Evolutionary conservation across 176 grass and related monocot genomes (phyloP).

Genomic region (Bothriochloa decipiens): DNA sequence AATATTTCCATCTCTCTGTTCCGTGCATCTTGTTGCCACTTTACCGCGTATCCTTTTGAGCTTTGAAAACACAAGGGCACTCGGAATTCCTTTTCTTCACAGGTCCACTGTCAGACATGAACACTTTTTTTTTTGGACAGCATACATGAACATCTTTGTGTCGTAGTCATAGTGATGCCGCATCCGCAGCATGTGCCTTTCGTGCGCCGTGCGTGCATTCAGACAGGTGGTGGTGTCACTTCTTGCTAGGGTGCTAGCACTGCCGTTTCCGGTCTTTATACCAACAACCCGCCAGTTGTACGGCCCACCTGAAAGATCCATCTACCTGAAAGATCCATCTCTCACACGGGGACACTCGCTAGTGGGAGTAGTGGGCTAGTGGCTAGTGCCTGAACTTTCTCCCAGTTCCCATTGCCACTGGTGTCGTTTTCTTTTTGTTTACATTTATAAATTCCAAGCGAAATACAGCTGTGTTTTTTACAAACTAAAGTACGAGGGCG

Average conservation of each 20-base stretch:
- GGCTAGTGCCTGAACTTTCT: background rate
- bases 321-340: conserved; percentile 12
- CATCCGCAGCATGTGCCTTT: conserved; percentile 16
- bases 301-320: conserved; percentile 8
- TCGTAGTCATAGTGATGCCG: background rate
- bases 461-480: background rate
- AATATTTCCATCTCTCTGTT: background rate
- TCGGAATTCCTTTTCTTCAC: background rate
- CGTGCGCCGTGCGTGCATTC: conserved; percentile 3
- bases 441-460: background rate
- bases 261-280: background rate
- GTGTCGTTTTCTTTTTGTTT: background rate
- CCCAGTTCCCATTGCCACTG: background rate
- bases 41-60: background rate
- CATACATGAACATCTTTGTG: background rate
- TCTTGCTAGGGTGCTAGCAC: background rate
- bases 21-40: background rate
- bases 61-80: background rate
- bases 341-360: background rate
- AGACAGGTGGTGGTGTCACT: conserved; percentile 1
- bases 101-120: background rate
- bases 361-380: background rate
- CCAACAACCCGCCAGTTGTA: background rate
- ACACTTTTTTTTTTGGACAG: too few relatives aligned
- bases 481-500: background rate